Evolutionary conservation across 2,329 filamentous ascomycete genomes (phyloP), one percentile per base, ranked within the genome.

Genomic region (Hypomyces rosellus): DNA sequence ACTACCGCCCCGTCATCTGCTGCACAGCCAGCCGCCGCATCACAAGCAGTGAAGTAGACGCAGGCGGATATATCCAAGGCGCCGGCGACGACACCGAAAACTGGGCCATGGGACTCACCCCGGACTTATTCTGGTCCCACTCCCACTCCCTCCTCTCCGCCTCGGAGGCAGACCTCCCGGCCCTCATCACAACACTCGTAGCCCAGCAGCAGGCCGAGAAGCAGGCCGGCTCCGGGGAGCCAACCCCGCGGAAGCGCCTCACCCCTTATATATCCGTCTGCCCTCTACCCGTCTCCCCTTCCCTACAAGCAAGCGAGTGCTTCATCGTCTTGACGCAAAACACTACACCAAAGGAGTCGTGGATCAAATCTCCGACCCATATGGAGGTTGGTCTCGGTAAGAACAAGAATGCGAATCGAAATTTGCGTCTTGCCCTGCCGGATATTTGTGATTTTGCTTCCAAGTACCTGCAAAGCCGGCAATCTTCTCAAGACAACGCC

Each of bases 61-160:
- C 84, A 18, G 81, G 78, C 0, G 65, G 68, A 4, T 99, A 99
- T 63, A 86, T 99, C 52, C 93, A 97, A 69, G 93, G 93, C 46
- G 92, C 92, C 1, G 93, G 87, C 2, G 93, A 99, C 66, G 93
- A 99, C 65, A 89, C 87, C 12, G 93, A 99, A 73, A 89, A 88
- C 58, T 99, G 93, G 93, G 86, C 90, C 1, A 72, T 80, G 48
- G 89, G 89, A 0, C 77, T 97, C 14, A 93, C 88, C 1, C 82
- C 92, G 0, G 65, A 72, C 0, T 55, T 92, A 0, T 99, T 96
- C 69, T 99, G 93, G 93, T 68, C 67, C 2, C 74, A 96, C 58
- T 73, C 71, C 39, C 71, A 79, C 0, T 37, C 63, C 5, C 71
- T 97, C 11, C 71, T 95, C 16, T 66, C 66, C 0, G 78, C 84